A percentile compares a stretch with the other conserved stretches of the same genome.
Evolutionary conservation across 164 flowering plant genomes (phyloP).

Genomic region (Kingdonia uniflora): DNA sequence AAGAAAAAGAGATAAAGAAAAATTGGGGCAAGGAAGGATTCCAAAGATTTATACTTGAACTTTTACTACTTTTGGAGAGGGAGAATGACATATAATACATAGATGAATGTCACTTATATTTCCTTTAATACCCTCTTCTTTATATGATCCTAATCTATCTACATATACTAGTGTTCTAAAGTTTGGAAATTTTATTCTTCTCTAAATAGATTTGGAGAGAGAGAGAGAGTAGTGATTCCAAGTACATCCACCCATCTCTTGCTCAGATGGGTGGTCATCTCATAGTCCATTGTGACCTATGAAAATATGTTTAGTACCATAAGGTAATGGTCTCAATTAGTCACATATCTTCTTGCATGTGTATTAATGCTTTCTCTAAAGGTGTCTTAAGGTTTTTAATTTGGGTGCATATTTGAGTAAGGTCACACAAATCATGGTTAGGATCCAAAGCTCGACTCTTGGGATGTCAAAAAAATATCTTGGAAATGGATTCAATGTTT

Average conservation of each 20-base stretch:
- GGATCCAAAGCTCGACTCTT: no score
- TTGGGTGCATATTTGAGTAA: no score
- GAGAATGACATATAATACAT: constrained; percentile 4
- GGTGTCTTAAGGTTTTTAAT: no score
- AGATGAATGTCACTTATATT: constrained; percentile 12
- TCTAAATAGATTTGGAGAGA: neutral
- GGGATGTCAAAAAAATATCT: no score
- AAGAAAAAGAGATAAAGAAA: constrained; percentile 25
- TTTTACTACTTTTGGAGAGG: constrained; percentile 10
- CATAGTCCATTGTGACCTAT: neutral
- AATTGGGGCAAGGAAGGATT: constrained; percentile 22
- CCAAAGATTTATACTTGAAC: constrained; percentile 22
- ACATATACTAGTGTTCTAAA: neutral
- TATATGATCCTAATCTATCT: neutral
- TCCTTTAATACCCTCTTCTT: constrained; percentile 1
- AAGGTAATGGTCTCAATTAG: no score
- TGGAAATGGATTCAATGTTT: no score
- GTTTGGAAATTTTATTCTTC: constrained; percentile 1
- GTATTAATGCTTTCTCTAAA: no score
- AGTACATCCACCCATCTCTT: neutral
- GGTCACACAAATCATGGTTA: no score
- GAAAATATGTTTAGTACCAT: no score
- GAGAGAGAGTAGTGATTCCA: neutral
- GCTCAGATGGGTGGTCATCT: neutral
- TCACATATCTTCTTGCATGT: no score